phyloP scores from a whole-genome alignment of 2,329 filamentous ascomycete species.

The Trichothecium roseum region DNA sequence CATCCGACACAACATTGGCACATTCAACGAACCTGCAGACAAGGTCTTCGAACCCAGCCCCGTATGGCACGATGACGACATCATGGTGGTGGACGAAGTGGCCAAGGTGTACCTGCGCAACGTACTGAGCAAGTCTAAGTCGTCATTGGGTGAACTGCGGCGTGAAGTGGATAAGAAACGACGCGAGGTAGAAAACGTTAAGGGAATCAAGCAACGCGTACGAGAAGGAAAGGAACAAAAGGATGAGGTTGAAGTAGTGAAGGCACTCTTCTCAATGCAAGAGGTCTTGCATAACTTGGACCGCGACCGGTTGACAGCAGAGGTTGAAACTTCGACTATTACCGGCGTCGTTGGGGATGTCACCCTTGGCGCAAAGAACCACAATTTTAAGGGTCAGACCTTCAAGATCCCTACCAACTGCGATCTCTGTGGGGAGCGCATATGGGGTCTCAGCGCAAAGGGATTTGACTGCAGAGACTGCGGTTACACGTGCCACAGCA shows the following conservation, averaged over 20 bases:
- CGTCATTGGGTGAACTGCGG: conserved; percentile 67
- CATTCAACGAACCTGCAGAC: conserved; percentile 75
- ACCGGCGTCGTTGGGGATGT: conserved; percentile 86
- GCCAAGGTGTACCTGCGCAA: conserved; percentile 90
- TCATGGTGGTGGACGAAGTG: conserved; percentile 75
- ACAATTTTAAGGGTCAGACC: conserved; percentile 97
- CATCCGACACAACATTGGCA: conserved; percentile 75
- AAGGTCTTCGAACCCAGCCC: conserved; percentile 88
- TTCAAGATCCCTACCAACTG: conserved; percentile 99
- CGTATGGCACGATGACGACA: conserved; percentile 89
- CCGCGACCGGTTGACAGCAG: conserved; percentile 72
- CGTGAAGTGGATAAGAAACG: conserved; percentile 78
- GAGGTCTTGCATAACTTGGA: conserved; percentile 80
- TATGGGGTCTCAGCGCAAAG: conserved; percentile 95
- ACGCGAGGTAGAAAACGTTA: conserved; percentile 72
- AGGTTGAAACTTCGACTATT: conserved; percentile 89
- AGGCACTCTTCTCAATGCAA: conserved; percentile 72
- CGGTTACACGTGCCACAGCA: conserved; percentile 95
- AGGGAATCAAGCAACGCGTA: conserved; percentile 62
- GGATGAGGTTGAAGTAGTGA: conserved; percentile 78
- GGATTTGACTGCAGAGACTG: conserved; percentile 94
- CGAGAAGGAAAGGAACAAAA: conserved; percentile 78
- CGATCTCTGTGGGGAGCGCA: conserved; percentile 89
- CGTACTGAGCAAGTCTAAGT: conserved; percentile 81
- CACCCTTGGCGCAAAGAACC: conserved; percentile 83